Percentiles rank a stretch among this genome's conserved stretches.
Conservation (phyloP, 495 filamentous ascomycete species). For the Podospora anserina region DNA sequence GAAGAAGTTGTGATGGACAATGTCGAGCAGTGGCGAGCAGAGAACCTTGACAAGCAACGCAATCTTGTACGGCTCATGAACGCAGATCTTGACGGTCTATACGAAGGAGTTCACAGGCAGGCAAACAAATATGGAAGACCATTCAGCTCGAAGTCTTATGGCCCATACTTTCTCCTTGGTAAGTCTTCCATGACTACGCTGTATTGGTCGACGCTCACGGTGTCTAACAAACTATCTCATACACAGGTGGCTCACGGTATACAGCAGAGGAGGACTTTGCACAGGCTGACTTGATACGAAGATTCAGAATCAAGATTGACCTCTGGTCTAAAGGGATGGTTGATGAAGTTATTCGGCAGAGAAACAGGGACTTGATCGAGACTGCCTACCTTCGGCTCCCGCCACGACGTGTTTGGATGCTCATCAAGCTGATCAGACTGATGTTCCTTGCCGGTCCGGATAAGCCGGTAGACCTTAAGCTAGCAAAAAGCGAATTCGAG, state of each 20-base stretch:
- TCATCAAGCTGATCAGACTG: slow-evolving; percentile 17
- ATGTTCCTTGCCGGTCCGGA: slow-evolving; percentile 16
- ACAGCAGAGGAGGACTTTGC: slow-evolving; percentile 15
- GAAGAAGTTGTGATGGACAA: too few relatives aligned
- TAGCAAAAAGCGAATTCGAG: not conserved
- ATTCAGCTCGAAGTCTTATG: not conserved
- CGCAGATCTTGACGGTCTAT: not conserved
- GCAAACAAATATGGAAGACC: not conserved
- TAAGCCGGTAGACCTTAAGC: not conserved
- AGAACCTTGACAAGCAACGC: not conserved
- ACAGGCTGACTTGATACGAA: slow-evolving; percentile 19
- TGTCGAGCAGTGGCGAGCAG: too few relatives aligned
- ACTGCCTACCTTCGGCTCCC: slow-evolving; percentile 26
- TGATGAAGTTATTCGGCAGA: slow-evolving; percentile 23
- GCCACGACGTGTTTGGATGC: slow-evolving; percentile 24
- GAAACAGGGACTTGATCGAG: slow-evolving; percentile 25
- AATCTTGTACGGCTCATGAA: not conserved
- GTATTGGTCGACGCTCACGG: too few relatives aligned
- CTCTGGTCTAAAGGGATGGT: slow-evolving; percentile 21
- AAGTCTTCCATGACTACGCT: not conserved
- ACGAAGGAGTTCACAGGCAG: not conserved
- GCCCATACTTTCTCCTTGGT: not conserved
- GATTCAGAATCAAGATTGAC: slow-evolving; percentile 27
- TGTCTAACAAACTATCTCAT: not conserved
- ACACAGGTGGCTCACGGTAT: slow-evolving; percentile 14